Conservation (phyloP, 495 filamentous ascomycete species). For the Massariosphaeria phaeospora region DNA sequence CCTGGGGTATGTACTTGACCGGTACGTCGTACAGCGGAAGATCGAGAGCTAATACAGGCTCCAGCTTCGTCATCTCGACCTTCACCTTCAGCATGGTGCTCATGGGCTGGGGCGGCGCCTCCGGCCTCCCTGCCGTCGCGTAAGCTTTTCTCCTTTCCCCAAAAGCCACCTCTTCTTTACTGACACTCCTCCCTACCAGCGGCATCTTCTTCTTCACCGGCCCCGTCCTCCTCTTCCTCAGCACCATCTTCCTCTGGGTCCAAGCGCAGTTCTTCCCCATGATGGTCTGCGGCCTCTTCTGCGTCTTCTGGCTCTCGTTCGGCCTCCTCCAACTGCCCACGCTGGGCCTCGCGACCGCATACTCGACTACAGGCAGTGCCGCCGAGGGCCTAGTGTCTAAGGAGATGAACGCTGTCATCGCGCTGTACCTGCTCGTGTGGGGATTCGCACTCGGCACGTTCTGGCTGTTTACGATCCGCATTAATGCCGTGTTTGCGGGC, state of each 20-base stretch:
- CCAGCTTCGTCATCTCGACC: slow-evolving; percentile 46
- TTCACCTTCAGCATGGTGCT: slow-evolving; percentile 43
- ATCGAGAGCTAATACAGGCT: background rate
- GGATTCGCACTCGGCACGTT: slow-evolving; percentile 55
- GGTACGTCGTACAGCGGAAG: too few relatives aligned
- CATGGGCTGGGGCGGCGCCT: slow-evolving; percentile 54
- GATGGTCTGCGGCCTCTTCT: slow-evolving; percentile 55
- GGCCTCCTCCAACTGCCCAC: slow-evolving; percentile 51
- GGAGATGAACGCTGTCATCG: slow-evolving; percentile 49
- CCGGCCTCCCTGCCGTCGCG: slow-evolving; percentile 46
- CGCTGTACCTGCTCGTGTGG: slow-evolving; percentile 52
- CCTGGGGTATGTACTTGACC: slow-evolving; percentile 42
- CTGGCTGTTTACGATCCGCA: slow-evolving; percentile 52
- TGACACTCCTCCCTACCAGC: slow-evolving; percentile 25
- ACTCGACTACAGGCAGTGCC: slow-evolving; percentile 41
- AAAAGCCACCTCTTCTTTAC: background rate
- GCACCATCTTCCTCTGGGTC: slow-evolving; percentile 50
- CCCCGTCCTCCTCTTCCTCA: slow-evolving; percentile 46
- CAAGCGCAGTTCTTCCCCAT: slow-evolving; percentile 52
- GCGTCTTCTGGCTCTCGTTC: slow-evolving; percentile 55
- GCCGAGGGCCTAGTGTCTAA: slow-evolving; percentile 44
- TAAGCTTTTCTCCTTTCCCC: slow-evolving; percentile 24
- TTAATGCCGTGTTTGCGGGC: slow-evolving; percentile 50
- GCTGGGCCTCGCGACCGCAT: slow-evolving; percentile 47
- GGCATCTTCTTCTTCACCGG: slow-evolving; percentile 56